Conservation (phyloP, 2,329 filamentous ascomycete genomes). For the Rutstroemia sydowiana region DNA sequence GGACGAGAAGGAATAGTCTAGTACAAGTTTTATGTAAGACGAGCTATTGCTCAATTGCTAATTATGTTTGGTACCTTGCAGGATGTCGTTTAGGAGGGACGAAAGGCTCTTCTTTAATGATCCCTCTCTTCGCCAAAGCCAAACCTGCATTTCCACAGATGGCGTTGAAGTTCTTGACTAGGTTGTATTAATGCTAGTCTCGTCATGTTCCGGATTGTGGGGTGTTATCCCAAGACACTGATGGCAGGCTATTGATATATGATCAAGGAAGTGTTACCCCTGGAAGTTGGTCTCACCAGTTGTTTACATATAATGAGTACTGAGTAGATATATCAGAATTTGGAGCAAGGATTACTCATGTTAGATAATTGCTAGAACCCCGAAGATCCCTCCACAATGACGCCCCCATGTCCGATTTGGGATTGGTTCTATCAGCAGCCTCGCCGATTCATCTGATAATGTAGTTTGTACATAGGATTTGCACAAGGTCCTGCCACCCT, state of each 20-base stretch:
- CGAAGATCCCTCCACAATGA: conserved; percentile 1
- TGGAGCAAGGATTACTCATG: not conserved
- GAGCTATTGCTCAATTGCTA: conserved; percentile 6
- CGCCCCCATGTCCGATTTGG: not conserved
- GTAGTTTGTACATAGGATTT: not conserved
- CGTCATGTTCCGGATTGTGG: conserved; percentile 14
- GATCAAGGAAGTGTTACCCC: not conserved
- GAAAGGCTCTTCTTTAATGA: conserved; percentile 14
- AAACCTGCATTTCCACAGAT: conserved; percentile 8
- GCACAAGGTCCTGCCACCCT: conserved; percentile 2
- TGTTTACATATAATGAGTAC: conserved; percentile 11
- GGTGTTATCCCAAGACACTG: conserved; percentile 10
- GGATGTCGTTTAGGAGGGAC: conserved; percentile 20
- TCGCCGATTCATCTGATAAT: no score
- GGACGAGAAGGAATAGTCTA: not conserved
- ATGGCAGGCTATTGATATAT: conserved; percentile 5
- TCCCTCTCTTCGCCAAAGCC: conserved; percentile 7
- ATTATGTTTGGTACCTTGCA: conserved; percentile 19
- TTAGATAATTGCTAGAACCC: not conserved
- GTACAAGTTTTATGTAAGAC: conserved; percentile 6
- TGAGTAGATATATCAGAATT: conserved; percentile 2
- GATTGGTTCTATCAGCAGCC: not conserved
- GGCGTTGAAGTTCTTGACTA: conserved; percentile 14
- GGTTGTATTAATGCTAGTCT: conserved; percentile 17
- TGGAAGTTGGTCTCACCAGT: conserved; percentile 9